These are phyloP conservation scores for Volvariella volvacea DNA, from an alignment of 1,284 basidiomycete species.

Conservation along the genomic window DNA sequence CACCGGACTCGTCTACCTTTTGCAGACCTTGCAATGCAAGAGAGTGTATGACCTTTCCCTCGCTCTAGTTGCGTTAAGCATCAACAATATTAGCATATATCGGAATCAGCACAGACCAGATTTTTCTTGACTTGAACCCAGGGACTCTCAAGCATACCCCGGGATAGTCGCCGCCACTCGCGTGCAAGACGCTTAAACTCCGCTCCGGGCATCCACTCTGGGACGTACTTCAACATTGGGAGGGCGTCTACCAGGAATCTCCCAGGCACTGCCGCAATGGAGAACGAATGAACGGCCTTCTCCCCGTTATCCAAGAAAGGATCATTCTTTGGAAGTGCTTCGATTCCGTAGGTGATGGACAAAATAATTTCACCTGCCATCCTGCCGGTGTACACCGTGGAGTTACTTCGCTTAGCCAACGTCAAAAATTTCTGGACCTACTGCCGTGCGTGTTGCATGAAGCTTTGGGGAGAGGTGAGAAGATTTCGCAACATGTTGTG, in stretches of 20 bases:
- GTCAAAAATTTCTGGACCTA: too few relatives aligned
- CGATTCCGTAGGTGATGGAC: constrained; percentile 20
- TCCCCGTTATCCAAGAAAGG: constrained; percentile 20
- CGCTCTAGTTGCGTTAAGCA: too few relatives aligned
- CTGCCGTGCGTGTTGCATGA: too few relatives aligned
- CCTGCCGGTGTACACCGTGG: too few relatives aligned
- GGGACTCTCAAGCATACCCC: constrained; percentile 22
- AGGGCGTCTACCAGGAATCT: constrained; percentile 18
- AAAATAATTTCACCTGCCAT: constrained; percentile 13
- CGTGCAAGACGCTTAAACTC: constrained; percentile 33
- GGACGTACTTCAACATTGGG: constrained; percentile 29
- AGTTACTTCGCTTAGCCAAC: too few relatives aligned
- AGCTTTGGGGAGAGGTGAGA: too few relatives aligned
- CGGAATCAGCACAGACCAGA: too few relatives aligned
- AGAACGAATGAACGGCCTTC: constrained; percentile 7
- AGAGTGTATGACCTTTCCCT: too few relatives aligned
- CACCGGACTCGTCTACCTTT: too few relatives aligned
- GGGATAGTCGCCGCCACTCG: constrained; percentile 18
- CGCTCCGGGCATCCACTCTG: constrained; percentile 41
- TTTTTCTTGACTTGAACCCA: constrained; percentile 19
- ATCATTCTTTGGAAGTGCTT: constrained; percentile 19
- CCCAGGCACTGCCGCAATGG: constrained; percentile 14
- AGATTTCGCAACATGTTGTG: too few relatives aligned
- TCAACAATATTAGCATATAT: too few relatives aligned
- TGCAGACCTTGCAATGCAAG: too few relatives aligned